Conservation (phyloP, 2,329 filamentous ascomycete genomes). For the Grosmannia serpens region DNA sequence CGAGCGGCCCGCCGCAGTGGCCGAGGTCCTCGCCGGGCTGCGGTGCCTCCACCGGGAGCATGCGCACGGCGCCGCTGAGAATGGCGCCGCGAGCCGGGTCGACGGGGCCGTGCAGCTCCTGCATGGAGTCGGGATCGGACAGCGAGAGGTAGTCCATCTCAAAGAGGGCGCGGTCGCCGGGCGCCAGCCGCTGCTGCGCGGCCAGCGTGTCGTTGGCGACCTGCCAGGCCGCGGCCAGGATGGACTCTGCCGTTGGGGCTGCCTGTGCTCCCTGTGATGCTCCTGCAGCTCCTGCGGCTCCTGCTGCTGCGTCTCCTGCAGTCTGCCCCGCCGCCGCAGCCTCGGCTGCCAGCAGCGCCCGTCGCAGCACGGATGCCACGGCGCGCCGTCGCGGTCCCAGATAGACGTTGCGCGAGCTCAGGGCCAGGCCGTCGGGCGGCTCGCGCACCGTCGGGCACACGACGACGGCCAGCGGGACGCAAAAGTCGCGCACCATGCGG, state of each 20-base stretch:
- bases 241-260: constrained; percentile 15
- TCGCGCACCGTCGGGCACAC: constrained; percentile 69
- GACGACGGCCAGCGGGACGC: constrained; percentile 62
- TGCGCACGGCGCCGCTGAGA: constrained; percentile 81
- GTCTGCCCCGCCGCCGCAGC: constrained; percentile 20
- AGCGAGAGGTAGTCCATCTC: constrained; percentile 90
- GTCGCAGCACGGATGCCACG: constrained; percentile 60
- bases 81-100: constrained; percentile 65
- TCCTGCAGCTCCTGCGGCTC: neutral
- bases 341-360: constrained; percentile 61
- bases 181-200: constrained; percentile 50
- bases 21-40: constrained; percentile 64
- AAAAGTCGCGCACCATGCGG: constrained; percentile 78
- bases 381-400: constrained; percentile 63
- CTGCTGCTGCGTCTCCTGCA: neutral
- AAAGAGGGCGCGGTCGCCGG: constrained; percentile 54
- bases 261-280: neutral
- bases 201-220: constrained; percentile 43
- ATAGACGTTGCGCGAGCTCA: constrained; percentile 92
- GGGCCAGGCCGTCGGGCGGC: constrained; percentile 63
- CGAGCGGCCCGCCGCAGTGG: constrained; percentile 57
- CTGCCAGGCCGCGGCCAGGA: constrained; percentile 60
- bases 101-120: constrained; percentile 52
- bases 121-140: constrained; percentile 71
- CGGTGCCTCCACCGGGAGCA: constrained; percentile 66